phyloP scores from a whole-genome alignment of 768 basidiomycete genomes.

The Kockovaella imperatae region DNA sequence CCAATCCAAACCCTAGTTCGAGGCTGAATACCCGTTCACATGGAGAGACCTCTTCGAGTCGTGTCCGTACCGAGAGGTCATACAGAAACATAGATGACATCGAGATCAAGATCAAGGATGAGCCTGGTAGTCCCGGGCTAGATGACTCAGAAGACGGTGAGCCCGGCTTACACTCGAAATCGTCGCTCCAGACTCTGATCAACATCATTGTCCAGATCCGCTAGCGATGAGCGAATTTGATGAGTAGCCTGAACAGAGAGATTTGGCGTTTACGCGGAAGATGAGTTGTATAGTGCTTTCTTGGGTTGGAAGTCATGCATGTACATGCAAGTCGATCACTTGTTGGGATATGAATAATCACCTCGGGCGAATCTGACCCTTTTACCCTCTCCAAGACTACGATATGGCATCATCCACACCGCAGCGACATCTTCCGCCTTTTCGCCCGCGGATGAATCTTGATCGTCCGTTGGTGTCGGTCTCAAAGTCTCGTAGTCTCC shows the following conservation, averaged over 20 bases:
- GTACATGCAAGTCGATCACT: neutral
- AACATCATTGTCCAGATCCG: too few relatives aligned
- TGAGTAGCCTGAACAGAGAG: neutral
- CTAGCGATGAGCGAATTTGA: constrained; percentile 14
- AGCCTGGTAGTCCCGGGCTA: constrained; percentile 4
- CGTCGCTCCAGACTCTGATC: constrained; percentile 3
- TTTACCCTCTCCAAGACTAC: constrained; percentile 32
- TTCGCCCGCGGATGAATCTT: neutral
- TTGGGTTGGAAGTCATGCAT: neutral
- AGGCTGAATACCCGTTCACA: too few relatives aligned
- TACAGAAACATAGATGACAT: too few relatives aligned
- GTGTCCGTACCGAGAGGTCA: too few relatives aligned
- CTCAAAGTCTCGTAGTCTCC: constrained; percentile 16
- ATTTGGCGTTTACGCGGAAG: neutral
- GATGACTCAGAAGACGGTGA: constrained; percentile 25
- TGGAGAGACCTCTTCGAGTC: too few relatives aligned
- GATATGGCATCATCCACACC: constrained; percentile 32
- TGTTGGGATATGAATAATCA: constrained; percentile 31
- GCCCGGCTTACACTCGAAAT: neutral
- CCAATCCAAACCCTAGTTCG: too few relatives aligned
- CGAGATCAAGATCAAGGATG: constrained; percentile 4
- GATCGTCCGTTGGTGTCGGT: neutral
- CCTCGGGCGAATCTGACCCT: constrained; percentile 30
- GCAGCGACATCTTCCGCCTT: constrained; percentile 10
- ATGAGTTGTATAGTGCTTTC: neutral